Evolutionary conservation across 2,329 filamentous ascomycete genomes (phyloP).

Genomic region (Elsinoe arachidis): DNA sequence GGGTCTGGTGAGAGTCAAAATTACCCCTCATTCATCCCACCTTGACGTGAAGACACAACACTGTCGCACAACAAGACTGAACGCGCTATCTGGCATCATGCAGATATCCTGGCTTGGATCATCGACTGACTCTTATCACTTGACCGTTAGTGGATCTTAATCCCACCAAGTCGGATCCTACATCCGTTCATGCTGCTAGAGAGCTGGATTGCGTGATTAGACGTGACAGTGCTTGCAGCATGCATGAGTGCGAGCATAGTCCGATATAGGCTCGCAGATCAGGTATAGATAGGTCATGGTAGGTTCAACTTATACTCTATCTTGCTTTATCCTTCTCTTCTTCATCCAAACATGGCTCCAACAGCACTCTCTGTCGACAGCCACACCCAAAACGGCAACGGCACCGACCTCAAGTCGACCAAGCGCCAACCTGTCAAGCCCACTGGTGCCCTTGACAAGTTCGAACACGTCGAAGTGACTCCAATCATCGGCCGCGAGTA

Average conservation of each 20-base stretch:
- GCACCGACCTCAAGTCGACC: neutral
- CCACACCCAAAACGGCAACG: neutral
- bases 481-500: slow-evolving; percentile 21
- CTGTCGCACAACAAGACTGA: neutral
- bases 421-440: slow-evolving; percentile 8
- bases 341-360: slow-evolving; percentile 3
- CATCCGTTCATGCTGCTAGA: neutral
- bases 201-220: slow-evolving; percentile 11
- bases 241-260: neutral
- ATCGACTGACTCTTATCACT: neutral
- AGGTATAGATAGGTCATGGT: neutral
- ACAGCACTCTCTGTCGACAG: slow-evolving; percentile 6
- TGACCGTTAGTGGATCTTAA: neutral
- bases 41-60: neutral
- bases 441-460: slow-evolving; percentile 18
- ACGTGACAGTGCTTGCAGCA: slow-evolving; percentile 11
- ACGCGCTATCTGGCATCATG: neutral
- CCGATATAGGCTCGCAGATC: neutral
- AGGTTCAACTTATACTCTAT: neutral
- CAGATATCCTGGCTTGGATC: neutral
- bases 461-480: slow-evolving; percentile 18
- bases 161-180: neutral
- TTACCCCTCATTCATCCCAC: neutral
- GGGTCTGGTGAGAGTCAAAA: neutral
- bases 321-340: neutral